These are phyloP conservation scores for Acer negundo DNA, from an alignment of 345 rosid species.

Conservation along the genomic window DNA sequence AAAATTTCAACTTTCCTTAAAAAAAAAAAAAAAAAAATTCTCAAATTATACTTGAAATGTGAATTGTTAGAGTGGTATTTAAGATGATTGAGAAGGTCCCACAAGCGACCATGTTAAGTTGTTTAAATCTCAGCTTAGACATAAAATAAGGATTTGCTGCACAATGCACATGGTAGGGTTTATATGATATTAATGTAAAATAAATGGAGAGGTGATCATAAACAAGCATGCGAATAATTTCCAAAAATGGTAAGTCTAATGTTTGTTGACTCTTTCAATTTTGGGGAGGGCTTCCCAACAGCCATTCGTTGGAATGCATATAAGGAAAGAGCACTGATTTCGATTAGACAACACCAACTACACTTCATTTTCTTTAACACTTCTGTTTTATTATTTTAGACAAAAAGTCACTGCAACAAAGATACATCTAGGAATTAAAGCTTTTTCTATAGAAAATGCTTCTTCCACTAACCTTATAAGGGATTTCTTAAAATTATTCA, in stretches of 20 bases:
- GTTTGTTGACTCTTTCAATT: constrained; percentile 4
- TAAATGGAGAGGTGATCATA: neutral
- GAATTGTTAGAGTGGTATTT: constrained; percentile 22
- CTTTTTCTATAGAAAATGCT: constrained; percentile 29
- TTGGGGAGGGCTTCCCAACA: constrained; percentile 17
- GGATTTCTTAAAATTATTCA: constrained; percentile 13
- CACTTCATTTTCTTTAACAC: constrained; percentile 15
- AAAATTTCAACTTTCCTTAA: neutral
- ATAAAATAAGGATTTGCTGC: constrained; percentile 25
- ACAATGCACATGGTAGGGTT: constrained; percentile 27
- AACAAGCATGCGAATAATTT: constrained; percentile 37
- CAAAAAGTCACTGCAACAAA: neutral
- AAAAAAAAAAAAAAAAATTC: too few relatives aligned
- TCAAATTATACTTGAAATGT: too few relatives aligned
- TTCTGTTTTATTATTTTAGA: constrained; percentile 11
- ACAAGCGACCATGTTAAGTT: constrained; percentile 2
- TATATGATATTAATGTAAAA: constrained; percentile 13
- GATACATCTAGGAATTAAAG: neutral
- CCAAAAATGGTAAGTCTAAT: constrained; percentile 28
- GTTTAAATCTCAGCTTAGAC: constrained; percentile 4
- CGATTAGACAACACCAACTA: constrained; percentile 43
- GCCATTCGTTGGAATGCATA: constrained; percentile 25
- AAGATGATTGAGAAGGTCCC: constrained; percentile 29
- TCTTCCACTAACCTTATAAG: constrained; percentile 35
- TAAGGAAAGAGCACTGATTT: constrained; percentile 23